Evolutionary conservation across 148 eudicot species (phyloP), one percentile per base, ranked within the genome.

Genomic region (Rhododendron ferrugineum): DNA sequence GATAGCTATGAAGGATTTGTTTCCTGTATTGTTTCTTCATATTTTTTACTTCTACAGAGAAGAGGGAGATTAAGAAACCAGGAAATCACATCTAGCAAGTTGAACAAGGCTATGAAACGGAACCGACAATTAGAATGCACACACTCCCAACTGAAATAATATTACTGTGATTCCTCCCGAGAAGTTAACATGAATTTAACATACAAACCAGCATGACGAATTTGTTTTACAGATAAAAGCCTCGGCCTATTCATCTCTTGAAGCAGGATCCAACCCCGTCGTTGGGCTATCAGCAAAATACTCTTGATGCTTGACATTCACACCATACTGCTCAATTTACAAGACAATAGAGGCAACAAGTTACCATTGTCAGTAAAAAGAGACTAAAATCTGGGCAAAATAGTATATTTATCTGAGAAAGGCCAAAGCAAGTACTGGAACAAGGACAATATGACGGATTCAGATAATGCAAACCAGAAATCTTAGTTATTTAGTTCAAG

Each of bases 281-380:
- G 93, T 90, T 20, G 97, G 95, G 89, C 92, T 92, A 88, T 96
- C 99, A 56, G 97, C 96, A 88, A 90, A 94, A 84, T 95, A 96
- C 85, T 95, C 98, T 89, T 93, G 98, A 86, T 94, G 99, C 89
- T 96, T 96, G 83, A 92, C 91, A 85, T 96, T 96, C 85, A 96
- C 97, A 34, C 99, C 99, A 81, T 95, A 93, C 99, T 95, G 94
- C 89, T 75, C 84, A 74, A 52, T 72, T 32, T 20, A 42, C 18
- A 2, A 44, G 18, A 46, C 4, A 52, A 40, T 28, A 16, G 40
- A 42, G 9, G n/a, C 74, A 85, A 46, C 3, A 50, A 68, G 83
- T 60, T 23, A 85, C 23, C 32, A 5, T 18, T 32, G 14, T 18
- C 42, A 85, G 49, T 49, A 80, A 40, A 7, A 70, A 78, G 30